phyloP scores from a whole-genome alignment of 306 rosid genomes.

The Hippophae gyantsensis region DNA sequence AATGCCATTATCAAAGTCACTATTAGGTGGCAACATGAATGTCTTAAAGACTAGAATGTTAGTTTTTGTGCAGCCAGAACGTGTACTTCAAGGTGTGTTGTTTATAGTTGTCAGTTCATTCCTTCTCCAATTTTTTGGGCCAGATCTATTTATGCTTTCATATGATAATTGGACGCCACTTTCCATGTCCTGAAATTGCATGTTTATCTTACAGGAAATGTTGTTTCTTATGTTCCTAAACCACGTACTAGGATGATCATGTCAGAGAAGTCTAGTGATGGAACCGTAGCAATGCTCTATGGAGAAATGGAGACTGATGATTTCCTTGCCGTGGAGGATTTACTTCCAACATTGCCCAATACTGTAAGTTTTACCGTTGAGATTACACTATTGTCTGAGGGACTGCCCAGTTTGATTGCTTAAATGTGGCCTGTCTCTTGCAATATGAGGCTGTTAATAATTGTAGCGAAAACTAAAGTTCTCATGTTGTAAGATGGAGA shows the following conservation, averaged over 20 bases:
- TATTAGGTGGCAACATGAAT: slow-evolving; percentile 76
- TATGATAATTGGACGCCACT: slow-evolving; percentile 12
- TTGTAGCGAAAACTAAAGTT: no score
- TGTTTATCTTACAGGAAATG: slow-evolving; percentile 46
- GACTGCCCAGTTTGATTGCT: slow-evolving; percentile 17
- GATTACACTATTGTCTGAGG: slow-evolving; percentile 3
- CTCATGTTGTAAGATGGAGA: no score
- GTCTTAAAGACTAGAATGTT: slow-evolving; percentile 56
- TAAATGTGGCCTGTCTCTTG: not conserved
- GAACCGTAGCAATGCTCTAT: slow-evolving; percentile 72
- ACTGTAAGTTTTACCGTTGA: slow-evolving; percentile 52
- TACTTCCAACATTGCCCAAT: slow-evolving; percentile 80
- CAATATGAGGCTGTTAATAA: not conserved
- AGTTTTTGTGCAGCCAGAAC: slow-evolving; percentile 46
- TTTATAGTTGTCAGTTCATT: slow-evolving; percentile 8
- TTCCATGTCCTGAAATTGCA: slow-evolving; percentile 18
- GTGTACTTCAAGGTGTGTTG: slow-evolving; percentile 58
- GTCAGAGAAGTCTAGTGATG: slow-evolving; percentile 85
- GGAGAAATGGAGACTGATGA: slow-evolving; percentile 57
- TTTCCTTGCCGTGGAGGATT: slow-evolving; percentile 48
- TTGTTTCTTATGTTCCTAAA: slow-evolving; percentile 33
- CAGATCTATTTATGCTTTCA: not conserved
- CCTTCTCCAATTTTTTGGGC: not conserved
- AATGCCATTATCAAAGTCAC: slow-evolving; percentile 63
- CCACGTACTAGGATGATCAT: slow-evolving; percentile 57